Evolutionary conservation across 192 early-diverging fungal genomes (phyloP), one percentile per base, ranked within the genome.

Genomic region (Obelidium mucronatum): DNA sequence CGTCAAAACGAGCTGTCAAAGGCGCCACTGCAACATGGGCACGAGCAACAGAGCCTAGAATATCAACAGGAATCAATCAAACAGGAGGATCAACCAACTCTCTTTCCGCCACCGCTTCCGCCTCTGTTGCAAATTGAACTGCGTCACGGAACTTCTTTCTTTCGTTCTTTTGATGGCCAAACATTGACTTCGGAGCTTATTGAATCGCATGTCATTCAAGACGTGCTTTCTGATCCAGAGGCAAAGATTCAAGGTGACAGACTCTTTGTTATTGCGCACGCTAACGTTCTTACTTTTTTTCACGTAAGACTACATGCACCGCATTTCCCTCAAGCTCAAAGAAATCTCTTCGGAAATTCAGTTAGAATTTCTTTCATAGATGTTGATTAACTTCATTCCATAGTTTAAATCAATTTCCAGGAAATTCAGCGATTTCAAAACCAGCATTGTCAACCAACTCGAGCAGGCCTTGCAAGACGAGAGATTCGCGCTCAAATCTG

Each of bases 171-270:
- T 58, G 55, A 58, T 26, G 55, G 55, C 8, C 55, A 28, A 22
- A 26, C 55, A 8, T 58, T 58, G 55, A 58, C 55, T 22, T 26
- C 11, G 13, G 55, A 58, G 13, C 55, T 58, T 31, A 0, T 58
- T 22, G 13, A 0, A 11, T 0, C 1, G 55, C 8, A 58, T 24
- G 55, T 58, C 17, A 58, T 31, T 31, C 55, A 31, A 28, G n/a
- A n/a, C n/a, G n/a, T n/a, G n/a, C n/a, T 58, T 8, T 8, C 24
- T 31, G 55, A 58, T 58, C 11, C 26, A 6, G 24, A 31, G 6
- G 55, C 13, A 22, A 58, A 58, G 55, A 58, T 58, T 58, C 55
- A 58, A 58, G 55, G 55, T 58, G 26, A 58, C 30, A 58, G 55
- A 58, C 24, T 28, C 55, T 58, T 31, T 5, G 8, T 8, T 8